These are phyloP conservation scores for Wickerhamomyces hampshirensis DNA, from an alignment of 805 yeast species.

Conservation along the genomic window DNA sequence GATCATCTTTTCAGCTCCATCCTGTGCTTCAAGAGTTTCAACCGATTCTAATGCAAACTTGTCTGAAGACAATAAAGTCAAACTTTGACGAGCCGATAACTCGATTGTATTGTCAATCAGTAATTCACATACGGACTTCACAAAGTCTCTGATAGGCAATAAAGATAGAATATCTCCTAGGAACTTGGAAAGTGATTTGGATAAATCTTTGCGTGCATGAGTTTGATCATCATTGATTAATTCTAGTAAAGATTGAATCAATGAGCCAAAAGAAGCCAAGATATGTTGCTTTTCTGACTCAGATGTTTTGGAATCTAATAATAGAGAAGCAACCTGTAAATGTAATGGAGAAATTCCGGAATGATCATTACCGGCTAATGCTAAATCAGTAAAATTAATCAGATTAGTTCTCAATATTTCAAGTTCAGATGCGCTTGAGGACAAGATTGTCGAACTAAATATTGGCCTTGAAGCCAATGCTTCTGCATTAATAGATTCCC, in stretches of 20 bases:
- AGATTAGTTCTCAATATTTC: constrained; percentile 43
- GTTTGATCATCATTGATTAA: constrained; percentile 23
- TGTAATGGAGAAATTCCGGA: constrained; percentile 44
- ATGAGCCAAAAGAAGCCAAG: constrained; percentile 15
- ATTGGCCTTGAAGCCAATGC: constrained; percentile 48
- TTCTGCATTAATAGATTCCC: constrained; percentile 21
- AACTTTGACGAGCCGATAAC: constrained; percentile 51
- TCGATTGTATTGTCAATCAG: constrained; percentile 27
- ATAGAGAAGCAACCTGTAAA: constrained; percentile 46
- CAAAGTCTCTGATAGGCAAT: constrained; percentile 72
- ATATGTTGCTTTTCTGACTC: constrained; percentile 8
- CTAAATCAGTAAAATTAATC: constrained; percentile 50
- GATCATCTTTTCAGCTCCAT: constrained; percentile 48
- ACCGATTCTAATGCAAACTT: constrained; percentile 68
- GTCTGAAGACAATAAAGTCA: constrained; percentile 55
- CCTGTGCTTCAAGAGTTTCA: constrained; percentile 42
- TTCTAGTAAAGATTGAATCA: constrained; percentile 17
- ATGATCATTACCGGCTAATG: constrained; percentile 28
- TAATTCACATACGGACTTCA: constrained; percentile 51
- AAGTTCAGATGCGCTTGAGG: constrained; percentile 45
- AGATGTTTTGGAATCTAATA: constrained; percentile 35
- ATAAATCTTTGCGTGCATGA: constrained; percentile 15
- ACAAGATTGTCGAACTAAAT: constrained; percentile 56
- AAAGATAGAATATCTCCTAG: constrained; percentile 57
- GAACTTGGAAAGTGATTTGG: constrained; percentile 33